Evolutionary conservation across 495 filamentous ascomycete species (phyloP), one percentile per base, ranked within the genome.

Genomic region (Daldinia caldariorum): DNA sequence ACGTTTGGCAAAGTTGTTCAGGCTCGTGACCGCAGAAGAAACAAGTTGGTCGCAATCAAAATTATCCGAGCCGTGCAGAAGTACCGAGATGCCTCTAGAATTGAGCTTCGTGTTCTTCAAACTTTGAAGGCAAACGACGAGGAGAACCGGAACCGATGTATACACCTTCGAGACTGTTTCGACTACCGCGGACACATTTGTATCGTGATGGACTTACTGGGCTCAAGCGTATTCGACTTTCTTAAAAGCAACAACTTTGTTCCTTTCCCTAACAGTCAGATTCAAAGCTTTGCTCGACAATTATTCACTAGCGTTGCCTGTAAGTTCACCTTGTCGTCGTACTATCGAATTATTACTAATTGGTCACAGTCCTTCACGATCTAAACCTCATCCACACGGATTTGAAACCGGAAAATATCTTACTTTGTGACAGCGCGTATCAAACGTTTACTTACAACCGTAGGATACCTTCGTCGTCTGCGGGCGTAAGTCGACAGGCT

Each of bases 1-100:
- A 99, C 95, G 0, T 99, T 99, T 76, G 95, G 95, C 58, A 99
- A 99, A 79, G 95, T 99, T 13, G 94, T 99, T 8, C 92, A 97
- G 77, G 95, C 95, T 39, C 89, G 86, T 66, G 95, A 99, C 75
- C 88, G 88, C 66, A 84, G 85, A 61, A 87, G 88, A 60, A 88
- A 88, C 61, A 89, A 91, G 62, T 86, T 91, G 58, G 95, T 94
- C 69, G 95, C 95, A 31, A 91, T 99, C 76, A 99, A 99, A 79
- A 94, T 99, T 76, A 99, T 99, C 67, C 91, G 95, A 56, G 97
- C 95, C 0, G 95, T 99, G 6, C 95, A 97, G 73, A 99, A 99
- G 71, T 99, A 99, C 72, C 89, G 95, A 49, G 95, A 99, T 79
- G 95, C 95, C 1, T 95, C 92, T n/a, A 88, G 94, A 58, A 98